phyloP scores from a whole-genome alignment of 139 green algal genomes.

The Pedinophyceae sp. region DNA sequence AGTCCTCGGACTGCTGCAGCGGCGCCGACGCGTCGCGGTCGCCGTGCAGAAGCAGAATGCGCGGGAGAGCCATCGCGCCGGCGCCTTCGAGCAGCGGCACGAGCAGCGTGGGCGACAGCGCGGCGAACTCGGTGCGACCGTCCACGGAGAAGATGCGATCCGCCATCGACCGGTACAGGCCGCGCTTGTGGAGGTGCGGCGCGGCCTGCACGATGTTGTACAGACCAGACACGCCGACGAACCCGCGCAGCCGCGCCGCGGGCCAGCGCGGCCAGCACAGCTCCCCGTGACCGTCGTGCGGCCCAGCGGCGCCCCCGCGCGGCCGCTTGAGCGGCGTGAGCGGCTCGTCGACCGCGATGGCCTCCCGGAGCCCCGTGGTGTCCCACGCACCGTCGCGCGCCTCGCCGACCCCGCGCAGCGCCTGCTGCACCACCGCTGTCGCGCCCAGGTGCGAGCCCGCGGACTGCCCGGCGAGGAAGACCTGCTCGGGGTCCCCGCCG shows the following conservation, averaged over 20 bases:
- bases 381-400: no score
- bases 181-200: background rate
- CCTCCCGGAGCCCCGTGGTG: no score
- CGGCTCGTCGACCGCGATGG: no score
- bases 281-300: no score
- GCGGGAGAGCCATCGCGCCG: slow-evolving; percentile 12
- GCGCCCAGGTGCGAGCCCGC: slow-evolving; percentile 68
- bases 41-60: slow-evolving; percentile 63
- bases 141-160: slow-evolving; percentile 27
- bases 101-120: slow-evolving; percentile 43
- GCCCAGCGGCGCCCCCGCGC: no score
- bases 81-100: slow-evolving; percentile 6
- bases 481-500: slow-evolving; percentile 45
- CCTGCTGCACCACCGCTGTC: slow-evolving; percentile 58
- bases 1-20: slow-evolving; percentile 29
- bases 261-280: slow-evolving; percentile 9
- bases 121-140: slow-evolving; percentile 22
- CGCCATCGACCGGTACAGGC: background rate
- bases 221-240: background rate
- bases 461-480: slow-evolving; percentile 72
- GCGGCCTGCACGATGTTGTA: background rate
- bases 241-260: background rate
- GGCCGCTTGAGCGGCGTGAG: no score
- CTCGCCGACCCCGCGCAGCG: no score
- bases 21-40: slow-evolving; percentile 57